Conservation (phyloP, 371 early-diverging fungal genomes). For the Syncephalastrum racemosum region DNA sequence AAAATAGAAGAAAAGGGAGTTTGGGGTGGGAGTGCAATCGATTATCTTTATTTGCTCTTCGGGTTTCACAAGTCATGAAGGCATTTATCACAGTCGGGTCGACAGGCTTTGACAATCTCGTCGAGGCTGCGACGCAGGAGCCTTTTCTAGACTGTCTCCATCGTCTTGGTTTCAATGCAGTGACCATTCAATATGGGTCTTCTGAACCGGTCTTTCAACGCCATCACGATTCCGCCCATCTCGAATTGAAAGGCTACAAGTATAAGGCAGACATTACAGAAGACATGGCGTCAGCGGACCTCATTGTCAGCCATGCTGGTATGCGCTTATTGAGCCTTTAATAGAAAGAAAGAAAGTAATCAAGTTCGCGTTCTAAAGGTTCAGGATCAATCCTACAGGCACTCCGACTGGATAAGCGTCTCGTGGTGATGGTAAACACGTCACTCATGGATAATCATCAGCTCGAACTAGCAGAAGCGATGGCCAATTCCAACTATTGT, state of each 20-base stretch:
- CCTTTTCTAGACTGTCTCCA: conserved; percentile 50
- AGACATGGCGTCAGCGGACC: conserved; percentile 59
- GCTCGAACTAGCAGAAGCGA: conserved; percentile 73
- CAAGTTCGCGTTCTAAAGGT: conserved; percentile 31
- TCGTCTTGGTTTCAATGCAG: conserved; percentile 44
- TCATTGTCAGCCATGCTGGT: conserved; percentile 80
- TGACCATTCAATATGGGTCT: conserved; percentile 79
- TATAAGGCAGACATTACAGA: conserved; percentile 59
- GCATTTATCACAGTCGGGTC: conserved; percentile 89
- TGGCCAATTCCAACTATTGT: conserved; percentile 58
- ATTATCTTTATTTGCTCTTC: too few relatives aligned
- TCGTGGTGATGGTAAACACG: conserved; percentile 74
- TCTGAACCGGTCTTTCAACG: conserved; percentile 29
- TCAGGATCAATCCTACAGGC: conserved; percentile 83
- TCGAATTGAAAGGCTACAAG: conserved; percentile 52
- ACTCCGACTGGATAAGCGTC: conserved; percentile 59
- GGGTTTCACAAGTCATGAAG: too few relatives aligned
- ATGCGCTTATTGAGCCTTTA: conserved; percentile 11
- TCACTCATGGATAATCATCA: conserved; percentile 89
- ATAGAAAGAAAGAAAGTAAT: neutral
- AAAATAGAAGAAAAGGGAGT: too few relatives aligned
- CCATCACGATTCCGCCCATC: conserved; percentile 1
- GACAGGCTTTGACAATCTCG: conserved; percentile 81
- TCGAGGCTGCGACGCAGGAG: conserved; percentile 42
- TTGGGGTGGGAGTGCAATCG: too few relatives aligned